Evolutionary conservation across 78 protist species (phyloP).

Genomic region (Mastigamoeba balamuthi): DNA sequence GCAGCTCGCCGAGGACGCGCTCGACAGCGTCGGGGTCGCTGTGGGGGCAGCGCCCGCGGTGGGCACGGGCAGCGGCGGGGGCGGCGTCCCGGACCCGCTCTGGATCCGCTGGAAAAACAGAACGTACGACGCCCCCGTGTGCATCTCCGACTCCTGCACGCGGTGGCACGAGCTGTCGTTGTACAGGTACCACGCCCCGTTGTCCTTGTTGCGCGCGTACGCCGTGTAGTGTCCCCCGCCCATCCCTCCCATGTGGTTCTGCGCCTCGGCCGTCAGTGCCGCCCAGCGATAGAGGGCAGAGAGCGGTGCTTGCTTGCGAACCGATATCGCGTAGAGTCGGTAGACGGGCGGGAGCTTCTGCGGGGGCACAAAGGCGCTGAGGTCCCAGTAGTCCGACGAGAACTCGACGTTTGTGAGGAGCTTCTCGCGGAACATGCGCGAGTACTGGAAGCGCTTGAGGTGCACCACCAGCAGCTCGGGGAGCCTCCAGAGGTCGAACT

Average conservation of each 20-base stretch:
- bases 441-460: constrained; percentile 80
- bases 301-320: background rate
- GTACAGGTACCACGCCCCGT: constrained; percentile 57
- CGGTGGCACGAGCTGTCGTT: constrained; percentile 42
- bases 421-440: constrained; percentile 28
- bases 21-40: too few relatives aligned
- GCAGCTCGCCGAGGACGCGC: too few relatives aligned
- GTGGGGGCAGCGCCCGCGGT: too few relatives aligned
- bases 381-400: constrained; percentile 41
- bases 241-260: constrained; percentile 73
- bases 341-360: constrained; percentile 30
- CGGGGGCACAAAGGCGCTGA: constrained; percentile 13
- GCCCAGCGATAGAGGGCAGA: background rate
- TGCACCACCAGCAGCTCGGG: constrained; percentile 75
- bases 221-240: constrained; percentile 92
- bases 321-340: constrained; percentile 59
- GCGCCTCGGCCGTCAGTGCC: too few relatives aligned
- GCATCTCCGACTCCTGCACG: constrained; percentile 4
- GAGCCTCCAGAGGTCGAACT: constrained; percentile 72
- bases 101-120: too few relatives aligned
- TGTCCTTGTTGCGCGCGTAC: constrained; percentile 32
- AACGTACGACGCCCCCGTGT: constrained; percentile 55
- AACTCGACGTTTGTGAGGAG: constrained; percentile 28
- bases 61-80: too few relatives aligned
- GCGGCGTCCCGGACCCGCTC: too few relatives aligned